Evolutionary conservation across 73 alveolate species (phyloP), one percentile per base, ranked within the genome.

Genomic region (Tetrahymena thermophila): DNA sequence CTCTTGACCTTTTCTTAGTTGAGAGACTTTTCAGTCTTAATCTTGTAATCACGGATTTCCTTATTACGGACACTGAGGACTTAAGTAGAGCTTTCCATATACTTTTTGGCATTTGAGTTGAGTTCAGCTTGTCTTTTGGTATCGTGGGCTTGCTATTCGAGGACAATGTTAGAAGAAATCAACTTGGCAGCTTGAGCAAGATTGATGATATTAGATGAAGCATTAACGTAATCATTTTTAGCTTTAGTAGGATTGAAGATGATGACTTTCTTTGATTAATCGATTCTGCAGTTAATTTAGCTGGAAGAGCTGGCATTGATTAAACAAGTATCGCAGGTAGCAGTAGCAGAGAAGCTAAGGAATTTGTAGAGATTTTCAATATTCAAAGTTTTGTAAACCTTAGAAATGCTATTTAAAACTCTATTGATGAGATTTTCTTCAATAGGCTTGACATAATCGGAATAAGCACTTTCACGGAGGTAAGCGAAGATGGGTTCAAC

Each of bases 241-340:
- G 89, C 89, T 71, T 71, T 71, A 71, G 89, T 71, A n/a, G 89
- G 89, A 31, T 71, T 71, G 89, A 71, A 71, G 89, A 71, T 71
- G 31, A 71, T 71, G 31, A 71, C 89, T 13, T 17, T n/a, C 89
- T 71, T 71, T 3, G 89, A 71, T 71, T 71, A 11, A 71, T 71
- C 89, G 31, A 71, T 71, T 71, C 89, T 71, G 89, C 89, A 71
- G 37, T 71, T 71, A 25, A 71, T 71, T 71, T 71, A 31, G 23
- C 37, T 71, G 17, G 89, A 71, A 25, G 89, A n/a, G 31, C 89
- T 71, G 37, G 89, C 35, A 71, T n/a, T 71, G 11, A 71, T 71
- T 34, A 71, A 71, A 25, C 89, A 71, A 31, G 89, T n/a, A 71
- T 71, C 37, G 89, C 89, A 71, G 89, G 89, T 71, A 3, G 89